These are phyloP conservation scores for Allium fistulosum DNA, from an alignment of 106 monocot species.

Conservation along the genomic window DNA sequence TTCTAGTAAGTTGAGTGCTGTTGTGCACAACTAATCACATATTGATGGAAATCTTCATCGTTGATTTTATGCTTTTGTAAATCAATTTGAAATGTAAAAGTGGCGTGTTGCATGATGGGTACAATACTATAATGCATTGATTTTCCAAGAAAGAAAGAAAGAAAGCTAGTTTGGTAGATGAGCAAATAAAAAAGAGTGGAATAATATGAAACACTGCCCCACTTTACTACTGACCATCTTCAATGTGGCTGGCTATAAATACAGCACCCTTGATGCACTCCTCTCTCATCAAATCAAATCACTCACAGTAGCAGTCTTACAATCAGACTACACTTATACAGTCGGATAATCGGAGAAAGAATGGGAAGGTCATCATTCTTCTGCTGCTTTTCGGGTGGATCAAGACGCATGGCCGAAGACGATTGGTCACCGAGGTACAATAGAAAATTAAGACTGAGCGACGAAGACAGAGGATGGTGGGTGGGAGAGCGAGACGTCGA, in stretches of 20 bases:
- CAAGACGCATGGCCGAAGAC: not conserved
- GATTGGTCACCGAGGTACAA: conserved; percentile 7
- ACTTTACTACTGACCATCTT: not conserved
- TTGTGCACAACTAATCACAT: too few species aligned
- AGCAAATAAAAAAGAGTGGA: too few species aligned
- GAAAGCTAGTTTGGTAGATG: too few species aligned
- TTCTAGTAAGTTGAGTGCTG: too few species aligned
- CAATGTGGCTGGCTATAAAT: conserved; percentile 9
- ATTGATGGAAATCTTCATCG: too few species aligned
- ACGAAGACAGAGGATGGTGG: conserved; percentile 13
- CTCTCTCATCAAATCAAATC: conserved; percentile 1
- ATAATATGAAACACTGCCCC: too few species aligned
- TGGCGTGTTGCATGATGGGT: too few species aligned
- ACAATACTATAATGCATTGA: too few species aligned
- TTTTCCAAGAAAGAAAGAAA: too few species aligned
- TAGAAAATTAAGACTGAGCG: conserved; percentile 12
- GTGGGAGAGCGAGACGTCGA: conserved; percentile 17
- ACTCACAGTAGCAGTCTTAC: not conserved
- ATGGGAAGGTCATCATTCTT: conserved; percentile 9
- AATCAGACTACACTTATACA: not conserved
- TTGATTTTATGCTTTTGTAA: too few species aligned
- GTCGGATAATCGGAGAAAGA: not conserved
- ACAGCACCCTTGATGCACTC: not conserved
- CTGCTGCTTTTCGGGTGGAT: conserved; percentile 5
- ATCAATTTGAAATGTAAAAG: too few species aligned